Conservation (phyloP, 2,329 filamentous ascomycete genomes). For the Neobulgaria alba region DNA sequence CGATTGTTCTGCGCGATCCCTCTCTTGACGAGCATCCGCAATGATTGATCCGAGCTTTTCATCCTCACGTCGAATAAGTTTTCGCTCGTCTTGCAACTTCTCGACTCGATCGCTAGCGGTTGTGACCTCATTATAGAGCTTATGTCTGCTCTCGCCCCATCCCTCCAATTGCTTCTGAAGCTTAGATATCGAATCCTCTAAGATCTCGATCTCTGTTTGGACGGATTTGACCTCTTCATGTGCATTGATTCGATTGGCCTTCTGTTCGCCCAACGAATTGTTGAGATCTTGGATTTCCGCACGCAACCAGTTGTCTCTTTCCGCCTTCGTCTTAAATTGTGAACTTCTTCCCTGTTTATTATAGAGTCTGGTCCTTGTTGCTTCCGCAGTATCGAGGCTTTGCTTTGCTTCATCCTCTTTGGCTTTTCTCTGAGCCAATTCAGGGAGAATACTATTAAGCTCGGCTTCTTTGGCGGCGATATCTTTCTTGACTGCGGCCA, state of each 20-base stretch:
- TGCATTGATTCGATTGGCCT: slow-evolving; percentile 75
- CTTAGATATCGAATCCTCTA: slow-evolving; percentile 64
- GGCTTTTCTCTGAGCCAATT: slow-evolving; percentile 64
- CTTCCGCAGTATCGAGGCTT: slow-evolving; percentile 68
- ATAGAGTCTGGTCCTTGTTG: slow-evolving; percentile 68
- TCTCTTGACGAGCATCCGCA: slow-evolving; percentile 65
- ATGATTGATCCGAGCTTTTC: slow-evolving; percentile 77
- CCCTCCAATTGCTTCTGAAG: slow-evolving; percentile 68
- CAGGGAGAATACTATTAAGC: slow-evolving; percentile 64
- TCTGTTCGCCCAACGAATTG: slow-evolving; percentile 66
- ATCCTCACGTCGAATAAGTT: slow-evolving; percentile 80
- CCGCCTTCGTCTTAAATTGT: slow-evolving; percentile 78
- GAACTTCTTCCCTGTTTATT: slow-evolving; percentile 86
- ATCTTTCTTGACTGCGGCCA: slow-evolving; percentile 62
- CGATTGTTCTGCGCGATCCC: slow-evolving; percentile 66
- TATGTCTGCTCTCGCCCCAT: slow-evolving; percentile 65
- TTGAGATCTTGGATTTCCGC: slow-evolving; percentile 76
- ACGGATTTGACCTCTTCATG: slow-evolving; percentile 72
- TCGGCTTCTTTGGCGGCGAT: slow-evolving; percentile 72
- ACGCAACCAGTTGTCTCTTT: slow-evolving; percentile 76
- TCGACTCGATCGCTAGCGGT: slow-evolving; percentile 72
- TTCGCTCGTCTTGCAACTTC: slow-evolving; percentile 75
- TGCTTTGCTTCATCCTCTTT: slow-evolving; percentile 64
- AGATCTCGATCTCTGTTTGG: slow-evolving; percentile 58
- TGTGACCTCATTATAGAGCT: slow-evolving; percentile 65